phyloP scores from a whole-genome alignment of 2,329 filamentous ascomycete species.

The Xylaria sp. region DNA sequence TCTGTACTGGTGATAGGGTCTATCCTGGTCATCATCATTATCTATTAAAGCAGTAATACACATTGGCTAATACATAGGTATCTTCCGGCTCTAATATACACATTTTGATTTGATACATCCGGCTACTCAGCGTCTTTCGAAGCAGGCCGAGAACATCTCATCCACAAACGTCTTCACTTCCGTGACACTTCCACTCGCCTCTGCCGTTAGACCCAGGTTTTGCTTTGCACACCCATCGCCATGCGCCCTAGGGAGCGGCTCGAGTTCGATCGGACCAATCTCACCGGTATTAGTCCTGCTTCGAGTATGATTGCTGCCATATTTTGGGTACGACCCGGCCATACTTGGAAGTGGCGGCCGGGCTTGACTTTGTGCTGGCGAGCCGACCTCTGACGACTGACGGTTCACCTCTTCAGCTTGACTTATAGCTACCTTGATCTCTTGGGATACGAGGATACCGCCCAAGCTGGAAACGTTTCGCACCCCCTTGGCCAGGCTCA shows the following conservation, averaged over 20 bases:
- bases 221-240: constrained; percentile 15
- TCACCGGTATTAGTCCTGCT: background rate
- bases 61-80: background rate
- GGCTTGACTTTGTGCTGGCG: constrained; percentile 11
- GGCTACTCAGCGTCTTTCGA: constrained; percentile 31
- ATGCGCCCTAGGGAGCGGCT: constrained; percentile 29
- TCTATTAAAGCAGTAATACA: background rate
- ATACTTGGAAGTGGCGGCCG: background rate
- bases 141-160: constrained; percentile 38
- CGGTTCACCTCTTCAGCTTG: constrained; percentile 38
- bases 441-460: constrained; percentile 67
- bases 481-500: constrained; percentile 22
- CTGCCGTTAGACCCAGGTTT: constrained; percentile 39
- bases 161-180: constrained; percentile 42
- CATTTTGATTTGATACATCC: background rate
- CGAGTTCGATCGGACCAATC: background rate
- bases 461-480: constrained; percentile 46
- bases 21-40: background rate
- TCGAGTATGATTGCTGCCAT: background rate
- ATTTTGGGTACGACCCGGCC: background rate
- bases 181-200: constrained; percentile 44
- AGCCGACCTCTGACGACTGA: background rate
- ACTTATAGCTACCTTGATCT: constrained; percentile 61
- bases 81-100: background rate
- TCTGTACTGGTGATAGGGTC: background rate